phyloP scores from a whole-genome alignment of 139 green algal genomes.

The Closterium sp. region DNA sequence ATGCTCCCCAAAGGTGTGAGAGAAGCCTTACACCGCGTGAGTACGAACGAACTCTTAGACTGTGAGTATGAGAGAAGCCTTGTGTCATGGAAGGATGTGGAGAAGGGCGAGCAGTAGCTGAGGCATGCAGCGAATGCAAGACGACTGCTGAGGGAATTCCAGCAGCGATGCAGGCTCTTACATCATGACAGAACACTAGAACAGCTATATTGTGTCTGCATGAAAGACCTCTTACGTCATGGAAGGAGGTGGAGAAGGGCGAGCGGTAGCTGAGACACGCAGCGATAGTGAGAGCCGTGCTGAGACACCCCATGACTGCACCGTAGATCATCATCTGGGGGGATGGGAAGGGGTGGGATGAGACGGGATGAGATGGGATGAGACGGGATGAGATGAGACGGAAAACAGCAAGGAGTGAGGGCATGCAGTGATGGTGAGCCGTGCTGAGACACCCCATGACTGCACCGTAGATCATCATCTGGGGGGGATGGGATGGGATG shows the following conservation, averaged over 20 bases:
- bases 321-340: constrained; percentile 59
- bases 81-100: not conserved
- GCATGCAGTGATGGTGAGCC: not conserved
- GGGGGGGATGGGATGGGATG: no score
- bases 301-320: constrained; percentile 51
- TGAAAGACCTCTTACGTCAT: constrained; percentile 17
- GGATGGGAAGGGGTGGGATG: not conserved
- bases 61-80: no score
- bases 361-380: not conserved
- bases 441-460: not conserved
- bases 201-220: no score
- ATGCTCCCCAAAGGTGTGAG: no score
- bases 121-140: constrained; percentile 73
- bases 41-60: no score
- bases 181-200: no score
- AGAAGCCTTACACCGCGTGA: no score
- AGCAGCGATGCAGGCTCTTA: no score
- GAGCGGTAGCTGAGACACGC: constrained; percentile 80
- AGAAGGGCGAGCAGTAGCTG: constrained; percentile 72
- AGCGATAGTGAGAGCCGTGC: constrained; percentile 60
- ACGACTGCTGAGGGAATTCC: constrained; percentile 52
- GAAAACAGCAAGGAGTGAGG: not conserved
- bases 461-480: no score
- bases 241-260: constrained; percentile 47
- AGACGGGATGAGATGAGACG: not conserved